Evolutionary conservation across 495 filamentous ascomycete genomes (phyloP).

Genomic region (Hypomontagnella submonticulosa): DNA sequence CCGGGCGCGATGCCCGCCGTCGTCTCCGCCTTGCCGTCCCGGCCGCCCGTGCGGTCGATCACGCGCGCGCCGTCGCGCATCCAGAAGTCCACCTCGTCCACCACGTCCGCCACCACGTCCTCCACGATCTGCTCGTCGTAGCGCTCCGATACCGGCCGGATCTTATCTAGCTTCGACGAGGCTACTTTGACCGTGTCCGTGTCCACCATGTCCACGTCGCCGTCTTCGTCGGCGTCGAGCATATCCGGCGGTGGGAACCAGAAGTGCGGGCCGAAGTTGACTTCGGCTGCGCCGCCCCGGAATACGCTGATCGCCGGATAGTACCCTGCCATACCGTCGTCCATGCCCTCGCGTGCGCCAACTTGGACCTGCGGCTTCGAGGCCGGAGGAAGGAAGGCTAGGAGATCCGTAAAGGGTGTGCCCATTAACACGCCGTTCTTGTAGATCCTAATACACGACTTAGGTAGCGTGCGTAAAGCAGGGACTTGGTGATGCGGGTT

Average conservation of each 20-base stretch:
- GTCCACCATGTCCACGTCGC: conserved; percentile 65
- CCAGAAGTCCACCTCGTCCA: conserved; percentile 90
- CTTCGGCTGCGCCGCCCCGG: conserved; percentile 86
- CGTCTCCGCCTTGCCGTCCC: conserved; percentile 53
- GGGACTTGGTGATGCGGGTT: conserved; percentile 78
- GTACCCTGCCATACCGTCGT: conserved; percentile 95
- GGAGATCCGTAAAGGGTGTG: conserved; percentile 85
- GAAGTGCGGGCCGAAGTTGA: conserved; percentile 90
- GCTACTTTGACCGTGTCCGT: conserved; percentile 42
- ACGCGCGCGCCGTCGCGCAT: conserved; percentile 69
- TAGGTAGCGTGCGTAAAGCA: conserved; percentile 82
- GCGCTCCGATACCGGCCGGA: conserved; percentile 76
- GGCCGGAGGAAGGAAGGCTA: conserved; percentile 92
- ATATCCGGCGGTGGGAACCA: conserved; percentile 80
- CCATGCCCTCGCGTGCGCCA: conserved; percentile 81
- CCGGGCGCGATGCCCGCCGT: conserved; percentile 52
- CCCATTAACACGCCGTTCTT: conserved; percentile 91
- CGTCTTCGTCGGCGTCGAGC: conserved; percentile 52
- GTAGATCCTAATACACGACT: conserved; percentile 86
- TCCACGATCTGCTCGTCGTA: conserved; percentile 96
- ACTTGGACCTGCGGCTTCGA: conserved; percentile 78
- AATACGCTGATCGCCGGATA: conserved; percentile 95
- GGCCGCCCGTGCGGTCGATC: conserved; percentile 52
- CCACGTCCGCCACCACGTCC: conserved; percentile 88
- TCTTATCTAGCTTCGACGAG: conserved; percentile 28